phyloP scores from a whole-genome alignment of 1,284 basidiomycete species.

The Agroathelia rolfsii region DNA sequence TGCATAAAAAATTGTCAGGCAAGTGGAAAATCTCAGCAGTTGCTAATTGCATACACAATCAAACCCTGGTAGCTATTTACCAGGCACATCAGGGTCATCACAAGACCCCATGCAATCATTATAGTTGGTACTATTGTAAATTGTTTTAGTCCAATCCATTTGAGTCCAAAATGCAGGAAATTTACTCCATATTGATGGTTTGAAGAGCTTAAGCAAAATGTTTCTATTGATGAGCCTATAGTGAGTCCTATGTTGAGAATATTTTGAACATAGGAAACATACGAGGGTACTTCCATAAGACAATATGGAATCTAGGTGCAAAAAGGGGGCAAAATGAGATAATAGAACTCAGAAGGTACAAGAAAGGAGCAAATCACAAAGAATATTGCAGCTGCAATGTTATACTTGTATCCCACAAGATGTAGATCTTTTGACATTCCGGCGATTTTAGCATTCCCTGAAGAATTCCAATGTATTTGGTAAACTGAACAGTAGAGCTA shows the following conservation, averaged over 20 bases:
- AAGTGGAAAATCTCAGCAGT: conserved; percentile 8
- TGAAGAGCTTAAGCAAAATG: conserved; percentile 11
- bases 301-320: conserved; percentile 12
- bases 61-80: conserved; percentile 25
- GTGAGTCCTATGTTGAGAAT: not conserved
- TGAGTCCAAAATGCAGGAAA: not conserved
- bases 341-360: not conserved
- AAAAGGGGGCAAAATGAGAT: not conserved
- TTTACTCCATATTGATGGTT: conserved; percentile 13
- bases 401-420: conserved; percentile 14
- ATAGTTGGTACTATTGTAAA: conserved; percentile 21
- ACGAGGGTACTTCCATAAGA: conserved; percentile 13
- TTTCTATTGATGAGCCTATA: conserved; percentile 8
- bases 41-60: conserved; percentile 14
- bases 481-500: not conserved
- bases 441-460: conserved; percentile 15
- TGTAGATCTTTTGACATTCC: conserved; percentile 15
- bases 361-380: conserved; percentile 10
- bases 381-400: conserved; percentile 13
- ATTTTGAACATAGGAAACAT: not conserved
- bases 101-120: conserved; percentile 23
- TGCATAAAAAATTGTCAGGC: conserved; percentile 1
- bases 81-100: conserved; percentile 28
- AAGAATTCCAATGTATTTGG: not conserved
- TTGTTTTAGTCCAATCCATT: too few relatives aligned